Evolutionary conservation across 169 alveolate genomes (phyloP), one percentile per base, ranked within the genome.

Genomic region (Plasmodium chabaudi): DNA sequence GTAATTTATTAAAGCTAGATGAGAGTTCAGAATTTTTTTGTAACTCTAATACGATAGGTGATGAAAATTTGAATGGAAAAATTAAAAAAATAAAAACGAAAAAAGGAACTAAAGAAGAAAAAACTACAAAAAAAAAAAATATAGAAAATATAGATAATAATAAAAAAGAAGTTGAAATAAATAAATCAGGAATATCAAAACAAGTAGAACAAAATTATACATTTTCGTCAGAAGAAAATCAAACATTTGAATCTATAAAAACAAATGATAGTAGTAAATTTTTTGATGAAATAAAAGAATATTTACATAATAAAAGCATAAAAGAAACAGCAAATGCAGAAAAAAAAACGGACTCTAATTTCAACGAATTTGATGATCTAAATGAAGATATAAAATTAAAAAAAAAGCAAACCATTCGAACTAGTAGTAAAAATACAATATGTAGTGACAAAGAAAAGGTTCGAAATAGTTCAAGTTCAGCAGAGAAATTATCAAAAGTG

Each of bases 281-380:
- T 12, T 75, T 75, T 13, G 53, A 46, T 57, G 88, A 75, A 27
- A 75, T 75, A 47, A 75, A 75, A 65, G 88, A 23, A 51, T 75
- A 75, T 56, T 51, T 75, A 13, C 44, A 63, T 27, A 44, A 63
- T 27, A 75, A 49, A 67, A 63, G 9, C 56, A 39, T 39, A 57
- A 44, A 49, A 55, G 75, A 67, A n/a, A 39, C 17, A 47, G 23
- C 1, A 67, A 57, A 44, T 23, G 75, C 5, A 53, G 75, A 49
- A 13, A 34, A 5, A 13, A 15, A 63, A 44, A 0, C 9, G 23
- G 27, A 12, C 46, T 15, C 10, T 7, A 61, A 47, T 47, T 46
- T 1, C 4, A 6, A 34, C 4, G 6, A 6, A 34, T 3, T 34
- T 34, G 42, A 3, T 34, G 42, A 34, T 34, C 6, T 34, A 34